phyloP scores from a whole-genome alignment of 176 grass and related monocot species.

The Pharus latifolius region DNA sequence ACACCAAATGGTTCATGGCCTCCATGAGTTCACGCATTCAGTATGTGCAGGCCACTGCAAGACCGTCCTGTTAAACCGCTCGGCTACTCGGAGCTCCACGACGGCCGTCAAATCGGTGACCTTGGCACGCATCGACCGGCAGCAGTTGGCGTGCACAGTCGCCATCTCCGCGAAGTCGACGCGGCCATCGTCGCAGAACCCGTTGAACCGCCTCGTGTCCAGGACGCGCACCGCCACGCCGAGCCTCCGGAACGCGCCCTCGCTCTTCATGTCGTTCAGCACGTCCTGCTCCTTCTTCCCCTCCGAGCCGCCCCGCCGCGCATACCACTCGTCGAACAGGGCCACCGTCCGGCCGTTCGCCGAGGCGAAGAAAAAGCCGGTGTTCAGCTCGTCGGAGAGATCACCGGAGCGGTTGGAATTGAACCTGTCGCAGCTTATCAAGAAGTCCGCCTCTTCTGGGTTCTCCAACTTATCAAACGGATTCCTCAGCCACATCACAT shows the following conservation, averaged over 20 bases:
- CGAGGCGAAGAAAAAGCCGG: no score
- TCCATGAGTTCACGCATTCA: slow-evolving; percentile 23
- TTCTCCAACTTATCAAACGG: no score
- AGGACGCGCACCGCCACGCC: slow-evolving; percentile 47
- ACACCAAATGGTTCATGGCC: no score
- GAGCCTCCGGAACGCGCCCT: slow-evolving; percentile 26
- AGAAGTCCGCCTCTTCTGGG: no score
- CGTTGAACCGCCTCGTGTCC: slow-evolving; percentile 63
- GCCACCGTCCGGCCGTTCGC: no score
- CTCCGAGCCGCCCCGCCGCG: no score
- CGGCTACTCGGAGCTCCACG: slow-evolving; percentile 6
- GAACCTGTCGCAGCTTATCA: no score
- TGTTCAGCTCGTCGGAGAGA: no score
- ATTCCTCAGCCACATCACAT: no score
- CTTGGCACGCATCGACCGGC: slow-evolving; percentile 57
- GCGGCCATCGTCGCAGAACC: slow-evolving; percentile 55
- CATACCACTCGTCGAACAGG: no score
- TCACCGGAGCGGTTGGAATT: no score
- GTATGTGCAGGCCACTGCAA: slow-evolving; percentile 28
- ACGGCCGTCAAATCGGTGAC: slow-evolving; percentile 45
- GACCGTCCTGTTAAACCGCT: background rate
- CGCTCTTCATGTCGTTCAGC: slow-evolving; percentile 48
- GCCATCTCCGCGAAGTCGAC: slow-evolving; percentile 37
- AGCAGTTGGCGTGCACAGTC: slow-evolving; percentile 86
- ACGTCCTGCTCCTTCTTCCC: slow-evolving; percentile 81